phyloP scores from a whole-genome alignment of 2,329 filamentous ascomycete genomes.

The Xylariales sp. region DNA sequence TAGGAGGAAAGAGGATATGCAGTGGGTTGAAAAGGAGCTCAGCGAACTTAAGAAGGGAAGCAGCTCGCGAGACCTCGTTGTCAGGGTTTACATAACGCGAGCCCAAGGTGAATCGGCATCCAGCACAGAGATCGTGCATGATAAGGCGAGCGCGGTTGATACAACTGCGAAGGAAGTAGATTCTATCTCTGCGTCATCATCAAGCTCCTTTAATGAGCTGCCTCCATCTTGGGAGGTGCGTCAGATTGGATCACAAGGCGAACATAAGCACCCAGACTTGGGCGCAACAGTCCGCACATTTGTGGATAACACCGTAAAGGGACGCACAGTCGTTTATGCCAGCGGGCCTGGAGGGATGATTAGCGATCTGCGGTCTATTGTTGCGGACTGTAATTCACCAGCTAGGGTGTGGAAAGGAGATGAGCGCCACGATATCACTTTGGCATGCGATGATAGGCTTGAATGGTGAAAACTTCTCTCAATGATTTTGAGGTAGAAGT shows the following conservation, averaged over 20 bases:
- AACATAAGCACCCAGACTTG: slow-evolving; percentile 40
- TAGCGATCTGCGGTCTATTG: slow-evolving; percentile 47
- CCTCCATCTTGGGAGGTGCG: slow-evolving; percentile 23
- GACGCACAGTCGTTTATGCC: slow-evolving; percentile 51
- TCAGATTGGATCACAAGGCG: slow-evolving; percentile 21
- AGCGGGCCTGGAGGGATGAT: slow-evolving; percentile 60
- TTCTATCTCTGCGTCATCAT: slow-evolving; percentile 15
- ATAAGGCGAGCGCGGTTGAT: too few species aligned
- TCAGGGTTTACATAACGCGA: slow-evolving; percentile 58
- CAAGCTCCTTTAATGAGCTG: slow-evolving; percentile 15
- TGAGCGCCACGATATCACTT: slow-evolving; percentile 48
- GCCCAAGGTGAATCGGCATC: slow-evolving; percentile 29
- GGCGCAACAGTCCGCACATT: slow-evolving; percentile 42
- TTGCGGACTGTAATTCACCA: slow-evolving; percentile 49
- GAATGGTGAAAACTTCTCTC: too few species aligned
- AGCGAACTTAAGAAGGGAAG: slow-evolving; percentile 38
- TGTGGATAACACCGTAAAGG: slow-evolving; percentile 38
- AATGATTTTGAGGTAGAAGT: too few species aligned
- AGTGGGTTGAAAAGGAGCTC: slow-evolving; percentile 57
- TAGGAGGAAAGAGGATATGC: slow-evolving; percentile 46
- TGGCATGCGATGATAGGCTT: slow-evolving; percentile 58
- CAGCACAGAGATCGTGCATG: too few species aligned
- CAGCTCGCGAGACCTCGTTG: slow-evolving; percentile 35
- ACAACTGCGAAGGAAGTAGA: slow-evolving; percentile 18
- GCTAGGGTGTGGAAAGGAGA: slow-evolving; percentile 54